Conservation (phyloP, 805 yeast species). For the Yamadazyma laniorum region DNA sequence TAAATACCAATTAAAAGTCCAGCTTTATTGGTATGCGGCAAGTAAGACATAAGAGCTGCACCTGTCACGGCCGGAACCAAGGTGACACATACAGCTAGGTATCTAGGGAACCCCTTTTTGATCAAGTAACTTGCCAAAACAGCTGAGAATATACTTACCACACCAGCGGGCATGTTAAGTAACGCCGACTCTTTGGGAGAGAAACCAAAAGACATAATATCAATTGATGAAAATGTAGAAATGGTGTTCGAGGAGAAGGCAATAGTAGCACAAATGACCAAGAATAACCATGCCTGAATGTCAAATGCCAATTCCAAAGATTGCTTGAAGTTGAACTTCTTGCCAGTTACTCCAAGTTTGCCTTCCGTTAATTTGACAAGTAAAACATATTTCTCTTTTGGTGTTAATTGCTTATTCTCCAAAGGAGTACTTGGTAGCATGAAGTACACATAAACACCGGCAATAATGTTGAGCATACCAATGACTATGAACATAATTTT, state of each 20-base stretch:
- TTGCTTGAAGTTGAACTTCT: slow-evolving; percentile 15
- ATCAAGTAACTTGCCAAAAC: slow-evolving; percentile 19
- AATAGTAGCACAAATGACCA: slow-evolving; percentile 19
- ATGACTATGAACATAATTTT: slow-evolving; percentile 20
- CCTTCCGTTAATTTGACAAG: slow-evolving; percentile 16
- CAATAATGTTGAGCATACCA: slow-evolving; percentile 17
- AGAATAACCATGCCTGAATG: slow-evolving; percentile 19
- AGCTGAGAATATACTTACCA: slow-evolving; percentile 19
- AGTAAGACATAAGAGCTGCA: slow-evolving; percentile 19
- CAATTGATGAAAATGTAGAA: slow-evolving; percentile 18
- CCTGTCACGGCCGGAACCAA: slow-evolving; percentile 22
- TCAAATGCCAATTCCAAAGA: slow-evolving; percentile 17
- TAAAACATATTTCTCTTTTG: slow-evolving; percentile 19
- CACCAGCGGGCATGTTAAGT: slow-evolving; percentile 23
- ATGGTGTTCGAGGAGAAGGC: slow-evolving; percentile 22
- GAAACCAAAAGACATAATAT: slow-evolving; percentile 21
- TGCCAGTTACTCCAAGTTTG: slow-evolving; percentile 18
- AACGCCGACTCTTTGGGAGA: slow-evolving; percentile 19
- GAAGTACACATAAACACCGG: slow-evolving; percentile 17
- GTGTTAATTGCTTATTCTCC: slow-evolving; percentile 15
- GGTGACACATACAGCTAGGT: slow-evolving; percentile 17
- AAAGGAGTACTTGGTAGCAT: slow-evolving; percentile 21
- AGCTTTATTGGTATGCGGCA: slow-evolving; percentile 22
- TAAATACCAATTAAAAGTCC: slow-evolving; percentile 27
- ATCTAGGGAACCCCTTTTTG: slow-evolving; percentile 19